phyloP scores from a whole-genome alignment of 75 land plant species.

The Cryptomeria japonica region DNA sequence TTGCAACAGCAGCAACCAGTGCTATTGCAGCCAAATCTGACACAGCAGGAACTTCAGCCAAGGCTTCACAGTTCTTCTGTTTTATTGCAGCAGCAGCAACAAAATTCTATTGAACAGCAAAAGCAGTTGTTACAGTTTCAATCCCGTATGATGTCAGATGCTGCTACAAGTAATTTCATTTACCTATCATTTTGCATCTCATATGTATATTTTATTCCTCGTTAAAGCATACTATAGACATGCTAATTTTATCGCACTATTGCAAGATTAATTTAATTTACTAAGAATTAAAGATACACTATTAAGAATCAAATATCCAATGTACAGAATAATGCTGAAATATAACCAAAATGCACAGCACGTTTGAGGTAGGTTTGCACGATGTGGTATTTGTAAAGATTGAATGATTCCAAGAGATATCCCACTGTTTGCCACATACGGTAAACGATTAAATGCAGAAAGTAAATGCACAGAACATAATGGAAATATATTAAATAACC shows the following conservation, averaged over 20 bases:
- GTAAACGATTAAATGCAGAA: too few species aligned
- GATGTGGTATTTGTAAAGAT: too few species aligned
- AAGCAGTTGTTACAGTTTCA: neutral
- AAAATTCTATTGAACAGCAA: neutral
- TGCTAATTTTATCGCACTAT: neutral
- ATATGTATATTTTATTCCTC: neutral
- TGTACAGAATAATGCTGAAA: neutral
- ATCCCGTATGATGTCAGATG: neutral
- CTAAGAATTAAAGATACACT: neutral
- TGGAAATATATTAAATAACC: too few species aligned
- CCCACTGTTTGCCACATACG: too few species aligned
- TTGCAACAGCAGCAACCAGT: neutral
- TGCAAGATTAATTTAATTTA: neutral
- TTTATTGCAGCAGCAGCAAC: constrained; percentile 9
- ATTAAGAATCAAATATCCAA: neutral
- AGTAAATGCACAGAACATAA: too few species aligned
- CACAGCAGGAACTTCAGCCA: constrained; percentile 1
- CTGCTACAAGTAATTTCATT: neutral
- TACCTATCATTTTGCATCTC: neutral
- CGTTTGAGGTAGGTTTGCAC: neutral
- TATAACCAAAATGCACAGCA: neutral
- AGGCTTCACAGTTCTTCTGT: neutral
- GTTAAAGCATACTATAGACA: neutral
- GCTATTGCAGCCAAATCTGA: neutral
- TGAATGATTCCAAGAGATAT: too few species aligned